Conservation (phyloP, 257 asterid species). For the Rubia yunnanensis region DNA sequence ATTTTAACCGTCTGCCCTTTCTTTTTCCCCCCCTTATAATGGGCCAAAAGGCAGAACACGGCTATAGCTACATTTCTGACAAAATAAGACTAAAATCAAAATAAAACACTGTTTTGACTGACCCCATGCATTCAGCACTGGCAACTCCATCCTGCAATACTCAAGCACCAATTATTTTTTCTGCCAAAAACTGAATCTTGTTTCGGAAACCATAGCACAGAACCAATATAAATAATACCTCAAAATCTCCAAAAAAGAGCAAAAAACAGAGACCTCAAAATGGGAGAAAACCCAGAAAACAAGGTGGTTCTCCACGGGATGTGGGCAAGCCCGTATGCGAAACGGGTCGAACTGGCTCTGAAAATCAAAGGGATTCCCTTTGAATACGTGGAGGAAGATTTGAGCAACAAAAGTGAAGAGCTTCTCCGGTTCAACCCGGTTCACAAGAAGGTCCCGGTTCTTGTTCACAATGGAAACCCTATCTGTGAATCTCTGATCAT, state of each 20-base stretch:
- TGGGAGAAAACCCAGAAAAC: slow-evolving; percentile 25
- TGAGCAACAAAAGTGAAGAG: slow-evolving; percentile 23
- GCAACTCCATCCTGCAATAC: not conserved
- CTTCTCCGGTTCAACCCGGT: slow-evolving; percentile 31
- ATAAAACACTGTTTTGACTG: not conserved
- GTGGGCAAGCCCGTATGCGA: slow-evolving; percentile 31
- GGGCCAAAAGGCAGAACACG: too few species aligned
- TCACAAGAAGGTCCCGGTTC: slow-evolving; percentile 33
- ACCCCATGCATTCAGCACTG: not conserved
- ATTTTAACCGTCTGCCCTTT: too few species aligned
- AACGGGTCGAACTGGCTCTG: slow-evolving; percentile 39
- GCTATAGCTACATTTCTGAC: too few species aligned
- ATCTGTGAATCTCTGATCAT: slow-evolving; percentile 24
- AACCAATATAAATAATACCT: not conserved
- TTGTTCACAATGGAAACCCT: slow-evolving; percentile 35
- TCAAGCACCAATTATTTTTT: not conserved
- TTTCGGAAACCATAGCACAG: not conserved
- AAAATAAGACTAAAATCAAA: too few species aligned
- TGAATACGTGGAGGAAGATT: slow-evolving; percentile 36
- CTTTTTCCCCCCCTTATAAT: too few species aligned
- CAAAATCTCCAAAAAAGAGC: not conserved
- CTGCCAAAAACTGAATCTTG: slow-evolving; percentile 3
- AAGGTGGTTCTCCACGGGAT: slow-evolving; percentile 25
- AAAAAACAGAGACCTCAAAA: slow-evolving; percentile 1
- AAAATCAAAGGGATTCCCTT: slow-evolving; percentile 36